Evolutionary conservation across 2,329 filamentous ascomycete genomes (phyloP).

Genomic region (Graphilbum ipis-grandicollis): DNA sequence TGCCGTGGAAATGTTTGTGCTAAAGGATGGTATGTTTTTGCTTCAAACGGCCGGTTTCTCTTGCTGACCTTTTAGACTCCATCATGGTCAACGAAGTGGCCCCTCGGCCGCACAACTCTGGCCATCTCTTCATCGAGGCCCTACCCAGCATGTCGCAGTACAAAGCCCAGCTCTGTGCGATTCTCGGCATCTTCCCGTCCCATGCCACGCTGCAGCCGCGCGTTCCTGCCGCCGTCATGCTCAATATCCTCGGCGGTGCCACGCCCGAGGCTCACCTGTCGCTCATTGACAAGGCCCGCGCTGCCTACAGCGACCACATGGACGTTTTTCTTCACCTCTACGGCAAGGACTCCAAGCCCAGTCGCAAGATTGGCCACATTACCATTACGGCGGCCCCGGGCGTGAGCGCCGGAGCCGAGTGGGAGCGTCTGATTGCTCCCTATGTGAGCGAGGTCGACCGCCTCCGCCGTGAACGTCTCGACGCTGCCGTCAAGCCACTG

Average conservation of each 20-base stretch:
- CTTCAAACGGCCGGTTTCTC: no score
- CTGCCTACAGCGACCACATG: constrained; percentile 22
- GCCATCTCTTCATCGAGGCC: constrained; percentile 89
- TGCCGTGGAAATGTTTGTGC: constrained; percentile 89
- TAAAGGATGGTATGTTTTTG: constrained; percentile 36
- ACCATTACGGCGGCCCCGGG: constrained; percentile 62
- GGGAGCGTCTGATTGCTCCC: constrained; percentile 40
- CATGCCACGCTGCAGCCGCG: constrained; percentile 34
- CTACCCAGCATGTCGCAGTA: constrained; percentile 78
- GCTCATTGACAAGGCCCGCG: constrained; percentile 25
- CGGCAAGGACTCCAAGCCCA: constrained; percentile 73
- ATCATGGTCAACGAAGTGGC: constrained; percentile 79
- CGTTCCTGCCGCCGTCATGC: constrained; percentile 52
- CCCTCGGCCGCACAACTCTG: constrained; percentile 71
- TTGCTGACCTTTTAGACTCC: no score
- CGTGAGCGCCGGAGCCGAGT: constrained; percentile 42
- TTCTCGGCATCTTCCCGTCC: constrained; percentile 36
- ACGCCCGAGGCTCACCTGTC: constrained; percentile 40
- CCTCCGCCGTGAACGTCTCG: constrained; percentile 37
- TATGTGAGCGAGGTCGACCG: constrained; percentile 48
- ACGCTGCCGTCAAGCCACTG: constrained; percentile 21
- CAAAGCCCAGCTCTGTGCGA: constrained; percentile 73
- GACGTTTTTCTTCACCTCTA: constrained; percentile 65
- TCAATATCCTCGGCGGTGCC: constrained; percentile 64
- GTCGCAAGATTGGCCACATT: constrained; percentile 90